Evolutionary conservation across 2,329 filamentous ascomycete genomes (phyloP), one percentile per base, ranked within the genome.

Genomic region (Pseudohalonectria lignicola): DNA sequence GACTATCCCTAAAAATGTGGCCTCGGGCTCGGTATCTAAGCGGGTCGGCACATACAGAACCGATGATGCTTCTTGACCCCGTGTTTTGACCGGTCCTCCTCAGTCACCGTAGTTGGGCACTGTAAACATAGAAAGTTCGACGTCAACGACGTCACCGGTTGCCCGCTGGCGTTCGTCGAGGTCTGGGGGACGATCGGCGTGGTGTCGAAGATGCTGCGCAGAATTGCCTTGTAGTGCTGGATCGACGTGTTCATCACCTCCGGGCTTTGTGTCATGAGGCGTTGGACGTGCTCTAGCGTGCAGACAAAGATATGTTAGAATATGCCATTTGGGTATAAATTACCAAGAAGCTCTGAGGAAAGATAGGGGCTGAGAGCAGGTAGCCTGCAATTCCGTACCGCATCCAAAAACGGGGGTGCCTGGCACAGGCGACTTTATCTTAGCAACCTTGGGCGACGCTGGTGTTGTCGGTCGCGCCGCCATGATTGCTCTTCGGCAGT

Each of bases 91-190:
- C 79, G 69, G 44, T 82, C 77, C 37, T 81, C 73, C 45, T 78
- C 73, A 11, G 72, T 74, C 42, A 82, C 71, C 17, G 82, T 83
- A 36, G 66, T 71, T 10, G 80, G 76, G 50, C 84, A 90, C 57
- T 86, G 81, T 35, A 86, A 59, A 49, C 81, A 86, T 19, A 86
- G 68, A 52, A 79, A 85, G 49, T 81, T 82, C 34, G 78, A 71
- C 12, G 77, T 80, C 41, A 82, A 57, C 5, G 72, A 75, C 9
- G 76, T 79, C 44, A 76, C 59, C 34, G 74, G 62, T 33, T 65
- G 63, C 39, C 72, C 71, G 41, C 80, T 74, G 21, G 64, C 49
- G 35, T 63, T 64, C 46, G 74, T 80, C 41, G 70, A 76, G 5
- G 76, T 85, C 56, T 82, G 81, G 19, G 72, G 69, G 34, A 80